phyloP scores from a whole-genome alignment of 1,284 basidiomycete genomes.

The Limonomyces culmigenus region DNA sequence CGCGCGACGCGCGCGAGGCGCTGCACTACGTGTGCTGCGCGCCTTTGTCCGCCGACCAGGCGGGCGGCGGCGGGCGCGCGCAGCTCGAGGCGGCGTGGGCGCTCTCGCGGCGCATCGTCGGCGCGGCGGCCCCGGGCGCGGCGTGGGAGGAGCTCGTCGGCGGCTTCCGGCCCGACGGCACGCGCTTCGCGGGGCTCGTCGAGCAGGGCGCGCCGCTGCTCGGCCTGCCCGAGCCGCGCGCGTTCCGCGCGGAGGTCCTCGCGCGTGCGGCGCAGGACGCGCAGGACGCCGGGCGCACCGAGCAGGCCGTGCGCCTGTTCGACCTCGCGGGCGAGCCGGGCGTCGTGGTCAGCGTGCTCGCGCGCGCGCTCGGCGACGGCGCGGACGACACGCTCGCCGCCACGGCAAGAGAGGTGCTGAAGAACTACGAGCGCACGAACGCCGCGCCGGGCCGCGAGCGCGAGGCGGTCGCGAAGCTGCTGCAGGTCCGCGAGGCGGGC shows the following conservation, averaged over 20 bases:
- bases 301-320: constrained; percentile 90
- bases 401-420: constrained; percentile 71
- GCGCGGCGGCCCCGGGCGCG: constrained; percentile 71
- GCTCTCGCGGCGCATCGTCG: constrained; percentile 75
- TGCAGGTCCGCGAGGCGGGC: constrained; percentile 74
- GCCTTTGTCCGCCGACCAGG: constrained; percentile 67
- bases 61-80: constrained; percentile 54
- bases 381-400: constrained; percentile 44
- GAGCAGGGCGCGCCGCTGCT: constrained; percentile 72
- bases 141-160: constrained; percentile 86
- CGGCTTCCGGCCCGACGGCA: constrained; percentile 78
- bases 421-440: constrained; percentile 76
- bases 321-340: constrained; percentile 88
- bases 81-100: constrained; percentile 81
- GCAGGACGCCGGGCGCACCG: constrained; percentile 63
- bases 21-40: constrained; percentile 93
- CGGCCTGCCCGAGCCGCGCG: constrained; percentile 49
- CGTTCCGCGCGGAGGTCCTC: constrained; percentile 77
- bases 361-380: constrained; percentile 77
- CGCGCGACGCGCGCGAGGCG: constrained; percentile 84
- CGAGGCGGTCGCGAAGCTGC: constrained; percentile 61
- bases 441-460: constrained; percentile 60
- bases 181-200: constrained; percentile 76
- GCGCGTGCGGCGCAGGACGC: constrained; percentile 63
- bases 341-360: constrained; percentile 79